Percentiles rank a stretch among this genome's conserved stretches.
Conservation (phyloP, 1,284 basidiomycete species). For the Malassezia slooffiae region DNA sequence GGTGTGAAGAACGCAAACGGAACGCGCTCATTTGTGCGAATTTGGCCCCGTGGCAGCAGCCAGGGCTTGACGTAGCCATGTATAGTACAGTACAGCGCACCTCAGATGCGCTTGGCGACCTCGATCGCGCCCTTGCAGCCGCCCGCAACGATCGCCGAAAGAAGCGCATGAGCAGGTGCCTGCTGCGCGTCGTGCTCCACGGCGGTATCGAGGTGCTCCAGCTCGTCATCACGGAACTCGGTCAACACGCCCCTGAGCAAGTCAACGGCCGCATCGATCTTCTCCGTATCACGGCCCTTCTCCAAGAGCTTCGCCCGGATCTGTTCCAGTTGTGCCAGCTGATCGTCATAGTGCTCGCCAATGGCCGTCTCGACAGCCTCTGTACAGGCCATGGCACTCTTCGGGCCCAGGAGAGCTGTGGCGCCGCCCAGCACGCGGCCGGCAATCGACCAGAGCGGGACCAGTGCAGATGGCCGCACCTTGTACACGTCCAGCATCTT, state of each 20-base stretch:
- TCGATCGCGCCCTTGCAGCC: slow-evolving; percentile 85
- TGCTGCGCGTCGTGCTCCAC: slow-evolving; percentile 79
- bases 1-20: slow-evolving; percentile 11
- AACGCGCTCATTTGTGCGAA: slow-evolving; percentile 5
- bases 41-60: slow-evolving; percentile 10
- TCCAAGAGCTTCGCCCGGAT: slow-evolving; percentile 19
- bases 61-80: slow-evolving; percentile 3
- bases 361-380: slow-evolving; percentile 96
- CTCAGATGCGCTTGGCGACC: slow-evolving; percentile 65
- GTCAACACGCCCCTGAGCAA: slow-evolving; percentile 63
- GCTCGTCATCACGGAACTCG: slow-evolving; percentile 87
- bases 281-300: not conserved
- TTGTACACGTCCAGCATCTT: slow-evolving; percentile 70
- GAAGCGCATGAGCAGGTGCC: slow-evolving; percentile 78
- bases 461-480: slow-evolving; percentile 70
- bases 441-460: slow-evolving; percentile 70
- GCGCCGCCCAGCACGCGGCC: slow-evolving; percentile 73
- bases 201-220: slow-evolving; percentile 84
- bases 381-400: slow-evolving; percentile 95
- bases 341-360: slow-evolving; percentile 90
- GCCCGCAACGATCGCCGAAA: slow-evolving; percentile 70
- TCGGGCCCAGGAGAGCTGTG: slow-evolving; percentile 77
- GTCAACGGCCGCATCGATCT: slow-evolving; percentile 37
- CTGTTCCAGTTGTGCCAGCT: slow-evolving; percentile 25
- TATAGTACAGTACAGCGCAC: no score